Conservation (phyloP, 2,329 filamentous ascomycete genomes). For the Calonectria crousiana region DNA sequence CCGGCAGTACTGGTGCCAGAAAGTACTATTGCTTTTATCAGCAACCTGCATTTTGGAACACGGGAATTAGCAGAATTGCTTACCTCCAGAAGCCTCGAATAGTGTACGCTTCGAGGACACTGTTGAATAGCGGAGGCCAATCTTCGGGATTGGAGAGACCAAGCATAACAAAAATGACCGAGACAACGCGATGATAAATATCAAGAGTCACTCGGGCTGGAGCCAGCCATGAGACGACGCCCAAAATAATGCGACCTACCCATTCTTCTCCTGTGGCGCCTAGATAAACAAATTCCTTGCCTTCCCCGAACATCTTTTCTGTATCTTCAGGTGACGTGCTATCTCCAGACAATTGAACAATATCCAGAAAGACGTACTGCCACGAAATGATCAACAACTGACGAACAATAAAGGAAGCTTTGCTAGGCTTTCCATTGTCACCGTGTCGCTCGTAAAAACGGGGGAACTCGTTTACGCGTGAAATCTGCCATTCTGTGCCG, state of each 20-base stretch:
- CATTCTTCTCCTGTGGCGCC: neutral
- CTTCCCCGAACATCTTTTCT: neutral
- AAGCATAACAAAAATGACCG: neutral
- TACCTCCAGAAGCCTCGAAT: neutral
- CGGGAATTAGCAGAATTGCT: neutral
- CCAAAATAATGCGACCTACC: neutral
- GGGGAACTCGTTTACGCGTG: neutral
- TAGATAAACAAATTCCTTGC: neutral
- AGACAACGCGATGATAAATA: neutral
- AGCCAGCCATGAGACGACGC: neutral
- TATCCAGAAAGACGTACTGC: neutral
- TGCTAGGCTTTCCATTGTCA: neutral
- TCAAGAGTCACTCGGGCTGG: neutral
- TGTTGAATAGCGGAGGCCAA: neutral
- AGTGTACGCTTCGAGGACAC: neutral
- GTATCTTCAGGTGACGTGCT: neutral
- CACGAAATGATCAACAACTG: neutral
- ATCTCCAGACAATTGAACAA: neutral
- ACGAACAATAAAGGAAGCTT: neutral
- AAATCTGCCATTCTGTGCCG: neutral
- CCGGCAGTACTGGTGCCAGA: neutral
- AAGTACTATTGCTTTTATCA: neutral
- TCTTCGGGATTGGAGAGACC: neutral
- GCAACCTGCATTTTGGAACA: too few relatives aligned
- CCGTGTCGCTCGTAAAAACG: neutral